Evolutionary conservation across 1,284 basidiomycete genomes (phyloP), one percentile per base, ranked within the genome.

Genomic region (Tilletia setariae): DNA sequence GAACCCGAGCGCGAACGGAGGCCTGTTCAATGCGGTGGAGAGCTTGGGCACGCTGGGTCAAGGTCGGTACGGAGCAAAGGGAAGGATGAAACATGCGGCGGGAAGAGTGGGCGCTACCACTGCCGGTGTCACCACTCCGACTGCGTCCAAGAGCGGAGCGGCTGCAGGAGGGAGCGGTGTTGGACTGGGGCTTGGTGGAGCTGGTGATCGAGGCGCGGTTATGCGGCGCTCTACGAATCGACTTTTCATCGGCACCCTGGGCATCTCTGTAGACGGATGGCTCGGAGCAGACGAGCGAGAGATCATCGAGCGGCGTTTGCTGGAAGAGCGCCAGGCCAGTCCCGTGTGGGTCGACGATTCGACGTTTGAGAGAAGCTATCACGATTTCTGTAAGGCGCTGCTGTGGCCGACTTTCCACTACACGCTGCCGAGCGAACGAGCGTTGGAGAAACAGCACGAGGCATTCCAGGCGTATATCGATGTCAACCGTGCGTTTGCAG

Each of bases 331-430:
- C 46, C 84, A 86, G 0, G 88, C 87, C 74, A 76, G 89, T 4
- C 89, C 90, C 0, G 90, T 94, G 25, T 93, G 91, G 91, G 89
- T 94, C n/a, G 77, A 79, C 9, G 83, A 83, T 67, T 76, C 78
- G 19, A 76, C 78, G 78, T 92, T 92, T 72, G 86, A 88, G 72
- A 87, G 87, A 68, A 89, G 88, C 79, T 94, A 94, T 76, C 91
- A 92, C 80, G 89, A 90, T 75, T 93, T 92, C 82, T 94, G 92
- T 82, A 92, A 94, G 77, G 91, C 91, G 86, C 90, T 93, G 32
- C 86, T 93, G 35, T 94, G 92, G 92, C 92, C 92, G 0, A 90
- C 89, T 68, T 85, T 94, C 49, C 92, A 94, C 82, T 93, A 93
- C 77, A 90, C 90, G 8, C 87, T 93, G 59, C 91, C 91, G 2